A percentile compares a stretch with the other conserved stretches of the same genome.
Evolutionary conservation across 73 alveolate species (phyloP).

Genomic region (Paraurostyla sp.): DNA sequence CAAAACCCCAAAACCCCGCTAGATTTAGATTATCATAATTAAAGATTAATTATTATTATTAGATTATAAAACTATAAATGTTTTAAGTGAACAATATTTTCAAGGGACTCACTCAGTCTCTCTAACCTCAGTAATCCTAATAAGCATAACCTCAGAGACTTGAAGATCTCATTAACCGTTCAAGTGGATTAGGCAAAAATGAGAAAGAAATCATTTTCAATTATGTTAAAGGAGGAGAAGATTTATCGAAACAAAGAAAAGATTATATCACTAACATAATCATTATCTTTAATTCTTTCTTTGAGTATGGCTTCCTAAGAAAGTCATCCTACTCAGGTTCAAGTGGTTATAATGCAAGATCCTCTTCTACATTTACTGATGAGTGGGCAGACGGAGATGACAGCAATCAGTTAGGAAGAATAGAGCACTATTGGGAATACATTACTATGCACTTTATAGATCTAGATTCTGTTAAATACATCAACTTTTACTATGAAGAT

Average conservation of each 20-base stretch:
- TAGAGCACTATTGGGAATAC: slow-evolving; percentile 44
- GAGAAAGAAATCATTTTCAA: slow-evolving; percentile 11
- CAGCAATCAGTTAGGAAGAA: neutral
- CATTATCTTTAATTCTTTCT: slow-evolving; percentile 25
- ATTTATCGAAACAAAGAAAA: neutral
- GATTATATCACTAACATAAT: slow-evolving; percentile 21
- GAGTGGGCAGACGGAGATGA: slow-evolving; percentile 40
- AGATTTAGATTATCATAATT: neutral
- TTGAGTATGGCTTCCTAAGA: slow-evolving; percentile 28
- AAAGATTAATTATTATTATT: neutral
- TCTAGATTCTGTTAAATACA: slow-evolving; percentile 16
- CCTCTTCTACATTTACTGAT: neutral
- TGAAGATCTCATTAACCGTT: slow-evolving; percentile 16
- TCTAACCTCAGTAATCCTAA: neutral
- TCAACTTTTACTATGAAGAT: slow-evolving; percentile 32
- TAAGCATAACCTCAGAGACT: neutral
- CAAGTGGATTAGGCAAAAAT: slow-evolving; percentile 19
- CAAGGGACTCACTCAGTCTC: neutral
- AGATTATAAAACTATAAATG: neutral
- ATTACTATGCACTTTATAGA: slow-evolving; percentile 17
- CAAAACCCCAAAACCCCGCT: neutral
- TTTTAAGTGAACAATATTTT: neutral
- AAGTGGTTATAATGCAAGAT: neutral
- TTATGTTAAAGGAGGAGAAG: neutral
- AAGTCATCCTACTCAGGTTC: neutral